Base-by-base conservation (phyloP, 371 early-diverging fungal species). In the Phascolomyces articulosus region DNA sequence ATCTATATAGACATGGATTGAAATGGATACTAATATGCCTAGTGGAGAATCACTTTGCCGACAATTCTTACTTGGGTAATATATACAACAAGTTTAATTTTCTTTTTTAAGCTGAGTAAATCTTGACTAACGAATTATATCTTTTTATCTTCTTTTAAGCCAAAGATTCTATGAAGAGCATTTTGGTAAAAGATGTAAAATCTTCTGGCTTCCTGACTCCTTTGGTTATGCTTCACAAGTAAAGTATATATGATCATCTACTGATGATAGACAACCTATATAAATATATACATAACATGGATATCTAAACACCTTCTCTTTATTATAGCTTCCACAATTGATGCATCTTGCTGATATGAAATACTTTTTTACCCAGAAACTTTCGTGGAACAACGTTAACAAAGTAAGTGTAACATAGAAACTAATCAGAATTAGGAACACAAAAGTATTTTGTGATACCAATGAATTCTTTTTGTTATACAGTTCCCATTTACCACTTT, bases 341-440 rank as follows among this genome's bases (percentile, higher is more conserved):
- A 82, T 96, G 47, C 78, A 85, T 48, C 82, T 83, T 57, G 78
- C 95, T 1, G 96, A 91, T 16, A 84, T 93, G 59, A 79, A 95
- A 68, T 98, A 95, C 73, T 98, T 98, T 65, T 97, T 97, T 71
- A 98, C 99, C 1, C 99, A 98, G 69, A 98, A 98, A 74, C 80
- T 98, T 16, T 95, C 95, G 9, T 97, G 97, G 98, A 98, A 98
- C 79, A 96, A 95, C 67, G 95, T 98, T 77, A 98, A 98, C 85
- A 94, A 91, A 48, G 65, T 65, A 44, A n/a, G 54, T 55, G 38
- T 27, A 40, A 58, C 24, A 51, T 59, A 29, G 6, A 4, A 28
- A 55, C 10, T 55, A 11, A 34, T 9, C 6, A 7, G 16, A 15
- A 13, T n/a, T 53, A 38, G 18, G 34, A 38, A 40, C 27, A 51